phyloP scores from a whole-genome alignment of 2,329 filamentous ascomycete species.

The Cercospora berteroae region DNA sequence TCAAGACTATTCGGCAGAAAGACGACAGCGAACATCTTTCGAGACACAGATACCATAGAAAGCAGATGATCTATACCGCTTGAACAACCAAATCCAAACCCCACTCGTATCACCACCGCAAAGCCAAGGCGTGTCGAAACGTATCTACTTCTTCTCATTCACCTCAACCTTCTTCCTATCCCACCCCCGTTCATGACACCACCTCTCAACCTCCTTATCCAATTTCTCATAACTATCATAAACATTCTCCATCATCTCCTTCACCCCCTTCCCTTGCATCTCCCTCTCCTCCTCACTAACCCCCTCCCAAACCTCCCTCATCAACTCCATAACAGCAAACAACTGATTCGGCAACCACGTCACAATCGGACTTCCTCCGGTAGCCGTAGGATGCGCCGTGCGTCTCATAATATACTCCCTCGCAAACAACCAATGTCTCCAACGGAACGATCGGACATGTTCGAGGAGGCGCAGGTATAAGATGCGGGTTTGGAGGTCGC shows the following conservation, averaged over 20 bases:
- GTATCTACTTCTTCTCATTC: conserved; percentile 8
- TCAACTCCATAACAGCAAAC: conserved; percentile 68
- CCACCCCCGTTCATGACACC: conserved; percentile 49
- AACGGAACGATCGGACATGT: conserved; percentile 77
- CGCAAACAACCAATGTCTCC: conserved; percentile 83
- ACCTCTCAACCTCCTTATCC: conserved; percentile 72
- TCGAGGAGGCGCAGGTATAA: conserved; percentile 57
- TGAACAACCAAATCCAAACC: not conserved
- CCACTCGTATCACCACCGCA: no score
- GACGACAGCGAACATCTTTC: not conserved
- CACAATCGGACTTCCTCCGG: conserved; percentile 77
- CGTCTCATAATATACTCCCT: conserved; percentile 80
- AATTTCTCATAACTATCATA: conserved; percentile 63
- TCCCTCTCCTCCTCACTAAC: conserved; percentile 22
- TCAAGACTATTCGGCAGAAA: not conserved
- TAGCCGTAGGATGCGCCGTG: conserved; percentile 72
- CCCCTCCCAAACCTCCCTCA: conserved; percentile 58
- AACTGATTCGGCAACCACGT: conserved; percentile 84
- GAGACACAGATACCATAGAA: not conserved
- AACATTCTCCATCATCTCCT: conserved; percentile 65
- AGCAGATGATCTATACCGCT: not conserved
- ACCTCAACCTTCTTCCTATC: conserved; percentile 17
- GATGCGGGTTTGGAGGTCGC: conserved; percentile 38
- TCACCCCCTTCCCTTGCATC: conserved; percentile 25
- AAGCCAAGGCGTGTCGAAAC: not conserved